Evolutionary conservation across 2,329 filamentous ascomycete genomes (phyloP).

Genomic region (Pseudopyrenochaeta lycopersici): DNA sequence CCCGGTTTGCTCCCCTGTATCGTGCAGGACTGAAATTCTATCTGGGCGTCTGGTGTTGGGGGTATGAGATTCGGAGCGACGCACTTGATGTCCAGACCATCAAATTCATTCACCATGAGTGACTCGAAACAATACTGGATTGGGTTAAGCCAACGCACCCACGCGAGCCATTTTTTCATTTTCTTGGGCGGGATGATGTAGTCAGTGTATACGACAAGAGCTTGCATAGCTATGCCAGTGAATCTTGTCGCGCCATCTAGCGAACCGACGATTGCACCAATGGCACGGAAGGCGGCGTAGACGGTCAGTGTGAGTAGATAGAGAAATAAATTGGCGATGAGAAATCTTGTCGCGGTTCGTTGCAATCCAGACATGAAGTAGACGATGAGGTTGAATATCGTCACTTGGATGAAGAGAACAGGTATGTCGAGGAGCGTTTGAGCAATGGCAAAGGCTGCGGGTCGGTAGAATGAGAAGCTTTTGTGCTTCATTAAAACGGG

Average conservation of each 20-base stretch:
- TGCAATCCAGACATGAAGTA: conserved; percentile 86
- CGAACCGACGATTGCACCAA: conserved; percentile 74
- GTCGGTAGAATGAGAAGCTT: conserved; percentile 85
- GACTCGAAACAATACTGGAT: conserved; percentile 80
- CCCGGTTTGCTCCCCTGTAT: conserved; percentile 63
- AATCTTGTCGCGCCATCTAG: conserved; percentile 62
- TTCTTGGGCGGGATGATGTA: too few species aligned
- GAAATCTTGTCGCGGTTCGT: conserved; percentile 76
- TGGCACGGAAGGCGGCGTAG: conserved; percentile 80
- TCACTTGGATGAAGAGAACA: conserved; percentile 66
- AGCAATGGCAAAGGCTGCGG: conserved; percentile 77
- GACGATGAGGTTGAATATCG: conserved; percentile 67
- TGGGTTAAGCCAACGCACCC: conserved; percentile 83
- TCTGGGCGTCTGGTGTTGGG: conserved; percentile 28
- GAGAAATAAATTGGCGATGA: too few species aligned
- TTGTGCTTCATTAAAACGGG: conserved; percentile 88
- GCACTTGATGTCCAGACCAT: conserved; percentile 65
- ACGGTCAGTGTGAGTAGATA: too few species aligned
- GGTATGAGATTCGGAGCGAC: conserved; percentile 61
- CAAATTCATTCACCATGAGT: conserved; percentile 81
- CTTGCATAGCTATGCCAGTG: conserved; percentile 60
- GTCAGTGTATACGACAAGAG: conserved; percentile 65
- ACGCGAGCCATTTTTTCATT: too few species aligned
- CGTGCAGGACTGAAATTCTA: conserved; percentile 54
- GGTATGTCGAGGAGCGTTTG: conserved; percentile 68